Percentiles rank a stretch among this genome's conserved stretches.
These are phyloP conservation scores for Populus simonii DNA, from an alignment of 345 rosid genomes.

Conservation along the genomic window DNA sequence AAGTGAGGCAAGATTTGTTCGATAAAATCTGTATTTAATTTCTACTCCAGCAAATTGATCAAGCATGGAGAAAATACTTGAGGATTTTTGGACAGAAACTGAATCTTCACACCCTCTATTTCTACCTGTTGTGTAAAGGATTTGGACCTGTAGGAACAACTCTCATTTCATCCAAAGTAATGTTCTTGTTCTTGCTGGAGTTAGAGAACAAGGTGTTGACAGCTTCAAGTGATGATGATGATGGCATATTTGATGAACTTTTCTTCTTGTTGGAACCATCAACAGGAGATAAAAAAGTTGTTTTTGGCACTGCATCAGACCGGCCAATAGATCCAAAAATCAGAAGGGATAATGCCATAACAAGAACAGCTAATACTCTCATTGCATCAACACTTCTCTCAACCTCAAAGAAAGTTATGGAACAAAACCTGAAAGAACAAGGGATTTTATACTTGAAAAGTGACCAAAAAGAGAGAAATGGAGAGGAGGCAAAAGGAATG, in stretches of 20 bases:
- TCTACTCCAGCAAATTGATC: neutral
- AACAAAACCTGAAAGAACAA: neutral
- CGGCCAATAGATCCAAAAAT: slow-evolving; percentile 1
- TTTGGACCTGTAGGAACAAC: slow-evolving; percentile 38
- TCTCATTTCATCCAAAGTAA: slow-evolving; percentile 20
- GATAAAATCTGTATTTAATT: too few species aligned
- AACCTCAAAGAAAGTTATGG: neutral
- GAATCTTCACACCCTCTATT: neutral
- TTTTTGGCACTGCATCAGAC: slow-evolving; percentile 18
- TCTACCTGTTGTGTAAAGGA: slow-evolving; percentile 34
- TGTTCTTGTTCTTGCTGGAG: slow-evolving; percentile 4
- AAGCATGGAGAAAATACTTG: neutral
- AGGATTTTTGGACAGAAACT: neutral
- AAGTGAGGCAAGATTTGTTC: too few species aligned
- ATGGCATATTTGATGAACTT: neutral
- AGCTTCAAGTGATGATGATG: neutral
- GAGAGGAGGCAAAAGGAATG: slow-evolving; percentile 28
- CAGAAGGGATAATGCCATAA: slow-evolving; percentile 7
- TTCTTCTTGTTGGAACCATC: slow-evolving; percentile 6
- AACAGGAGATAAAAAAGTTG: neutral
- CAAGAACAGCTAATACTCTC: slow-evolving; percentile 22
- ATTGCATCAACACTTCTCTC: slow-evolving; percentile 2
- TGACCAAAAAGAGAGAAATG: neutral
- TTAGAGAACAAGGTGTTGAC: slow-evolving; percentile 7
- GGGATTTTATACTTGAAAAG: slow-evolving; percentile 5